Conservation (phyloP, 2,329 filamentous ascomycete genomes). For the Pyrenophora tritici-repentis region DNA sequence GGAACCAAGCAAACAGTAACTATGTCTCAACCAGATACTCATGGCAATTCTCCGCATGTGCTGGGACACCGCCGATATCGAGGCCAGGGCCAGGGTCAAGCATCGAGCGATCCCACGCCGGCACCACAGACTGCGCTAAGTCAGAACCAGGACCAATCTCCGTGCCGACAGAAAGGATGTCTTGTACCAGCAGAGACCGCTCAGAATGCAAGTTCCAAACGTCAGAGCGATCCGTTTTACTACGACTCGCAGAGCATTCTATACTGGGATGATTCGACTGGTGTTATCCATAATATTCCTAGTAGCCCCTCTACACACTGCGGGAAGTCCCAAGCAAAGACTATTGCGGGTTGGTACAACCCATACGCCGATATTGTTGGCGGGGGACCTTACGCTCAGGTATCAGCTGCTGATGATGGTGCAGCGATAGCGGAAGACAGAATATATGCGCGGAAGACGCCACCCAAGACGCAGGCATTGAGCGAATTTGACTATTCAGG, state of each 20-base stretch:
- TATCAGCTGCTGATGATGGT: background rate
- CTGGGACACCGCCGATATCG: background rate
- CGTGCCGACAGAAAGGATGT: background rate
- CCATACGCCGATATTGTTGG: background rate
- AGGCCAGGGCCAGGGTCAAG: background rate
- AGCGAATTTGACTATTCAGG: too few relatives aligned
- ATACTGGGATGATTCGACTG: constrained; percentile 7
- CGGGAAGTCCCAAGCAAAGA: too few relatives aligned
- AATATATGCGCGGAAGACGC: too few relatives aligned
- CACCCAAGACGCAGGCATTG: too few relatives aligned
- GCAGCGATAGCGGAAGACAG: too few relatives aligned
- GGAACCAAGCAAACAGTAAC: too few relatives aligned
- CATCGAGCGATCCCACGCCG: background rate
- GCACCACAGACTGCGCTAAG: background rate
- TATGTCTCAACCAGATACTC: background rate
- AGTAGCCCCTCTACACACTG: background rate
- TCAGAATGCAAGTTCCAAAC: background rate
- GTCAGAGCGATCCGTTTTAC: background rate
- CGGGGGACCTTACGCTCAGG: background rate
- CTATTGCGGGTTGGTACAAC: background rate
- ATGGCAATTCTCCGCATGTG: background rate
- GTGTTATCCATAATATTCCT: background rate
- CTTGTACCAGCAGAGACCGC: background rate
- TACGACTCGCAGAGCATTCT: background rate
- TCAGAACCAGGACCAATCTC: background rate